Percentiles rank a stretch among this genome's conserved stretches.
phyloP scores from a whole-genome alignment of 257 asterid species.

The Osmanthus fragrans region DNA sequence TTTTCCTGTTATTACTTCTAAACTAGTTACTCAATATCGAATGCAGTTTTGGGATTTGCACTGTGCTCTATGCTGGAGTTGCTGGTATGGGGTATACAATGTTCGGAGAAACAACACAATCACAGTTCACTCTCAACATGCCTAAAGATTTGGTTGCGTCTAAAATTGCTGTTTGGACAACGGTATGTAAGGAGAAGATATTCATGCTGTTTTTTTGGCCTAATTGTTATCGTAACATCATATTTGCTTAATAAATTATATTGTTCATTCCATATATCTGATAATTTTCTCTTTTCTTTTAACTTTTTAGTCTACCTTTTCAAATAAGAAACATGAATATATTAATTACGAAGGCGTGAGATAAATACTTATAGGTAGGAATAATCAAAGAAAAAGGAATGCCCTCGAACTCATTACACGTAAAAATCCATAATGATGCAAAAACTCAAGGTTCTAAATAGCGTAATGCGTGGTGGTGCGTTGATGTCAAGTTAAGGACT shows the following conservation, averaged over 20 bases:
- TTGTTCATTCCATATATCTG: not conserved
- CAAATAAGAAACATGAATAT: not conserved
- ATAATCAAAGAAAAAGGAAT: not conserved
- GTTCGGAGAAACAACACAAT: conserved; percentile 75
- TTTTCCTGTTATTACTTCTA: not conserved
- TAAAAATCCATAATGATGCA: not conserved
- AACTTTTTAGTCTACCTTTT: not conserved
- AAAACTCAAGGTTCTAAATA: no score
- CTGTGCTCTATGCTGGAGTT: conserved; percentile 68
- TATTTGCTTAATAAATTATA: not conserved
- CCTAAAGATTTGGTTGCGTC: conserved; percentile 76
- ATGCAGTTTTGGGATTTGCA: conserved; percentile 77
- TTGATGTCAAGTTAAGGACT: no score
- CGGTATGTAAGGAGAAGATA: conserved; percentile 45
- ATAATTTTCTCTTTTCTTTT: conserved; percentile 19
- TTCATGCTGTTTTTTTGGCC: not conserved
- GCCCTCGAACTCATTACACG: not conserved
- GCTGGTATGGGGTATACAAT: conserved; percentile 84
- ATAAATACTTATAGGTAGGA: not conserved
- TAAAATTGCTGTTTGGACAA: conserved; percentile 91
- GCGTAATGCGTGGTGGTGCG: no score
- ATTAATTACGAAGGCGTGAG: no score
- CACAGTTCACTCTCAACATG: conserved; percentile 95
- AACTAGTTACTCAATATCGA: not conserved
- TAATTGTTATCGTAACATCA: not conserved